A percentile compares a stretch with the other conserved stretches of the same genome.
Conservation (phyloP, 2,329 filamentous ascomycete species). For the Aspergillus pseudoviridinutans region DNA sequence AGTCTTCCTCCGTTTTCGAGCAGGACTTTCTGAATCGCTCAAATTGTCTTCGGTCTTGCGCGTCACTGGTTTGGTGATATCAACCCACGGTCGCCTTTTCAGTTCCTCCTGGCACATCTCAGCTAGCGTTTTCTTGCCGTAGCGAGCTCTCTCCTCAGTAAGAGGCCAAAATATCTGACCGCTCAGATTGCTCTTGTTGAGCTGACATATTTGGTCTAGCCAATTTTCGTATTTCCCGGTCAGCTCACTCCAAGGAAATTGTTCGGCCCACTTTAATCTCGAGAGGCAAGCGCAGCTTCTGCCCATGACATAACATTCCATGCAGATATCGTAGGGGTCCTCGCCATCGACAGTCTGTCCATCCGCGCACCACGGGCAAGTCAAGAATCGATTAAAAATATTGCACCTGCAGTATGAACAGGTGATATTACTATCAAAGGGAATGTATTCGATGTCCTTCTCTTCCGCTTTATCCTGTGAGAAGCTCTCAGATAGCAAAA, state of each 20-base stretch:
- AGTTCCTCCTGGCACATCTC: conserved; percentile 94
- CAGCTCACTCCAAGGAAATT: conserved; percentile 81
- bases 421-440: conserved; percentile 86
- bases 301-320: conserved; percentile 99
- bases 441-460: conserved; percentile 67
- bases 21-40: conserved; percentile 53
- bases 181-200: conserved; percentile 57
- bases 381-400: conserved; percentile 95
- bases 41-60: conserved; percentile 30
- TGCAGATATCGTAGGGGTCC: conserved; percentile 90
- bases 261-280: conserved; percentile 83
- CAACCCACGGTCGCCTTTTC: conserved; percentile 72
- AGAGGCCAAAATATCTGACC: conserved; percentile 59
- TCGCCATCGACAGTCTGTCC: conserved; percentile 65
- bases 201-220: conserved; percentile 71
- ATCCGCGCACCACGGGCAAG: conserved; percentile 78
- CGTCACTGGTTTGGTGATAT: conserved; percentile 62
- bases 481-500: conserved; percentile 85
- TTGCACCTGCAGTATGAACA: conserved; percentile 95
- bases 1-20: conserved; percentile 63
- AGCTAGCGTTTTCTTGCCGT: conserved; percentile 74
- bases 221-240: conserved; percentile 75
- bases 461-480: conserved; percentile 59
- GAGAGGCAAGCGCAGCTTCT: conserved; percentile 88
- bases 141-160: conserved; percentile 62